phyloP scores from a whole-genome alignment of 2,329 filamentous ascomycete genomes.

The Phaeosphaeriaceae sp. region DNA sequence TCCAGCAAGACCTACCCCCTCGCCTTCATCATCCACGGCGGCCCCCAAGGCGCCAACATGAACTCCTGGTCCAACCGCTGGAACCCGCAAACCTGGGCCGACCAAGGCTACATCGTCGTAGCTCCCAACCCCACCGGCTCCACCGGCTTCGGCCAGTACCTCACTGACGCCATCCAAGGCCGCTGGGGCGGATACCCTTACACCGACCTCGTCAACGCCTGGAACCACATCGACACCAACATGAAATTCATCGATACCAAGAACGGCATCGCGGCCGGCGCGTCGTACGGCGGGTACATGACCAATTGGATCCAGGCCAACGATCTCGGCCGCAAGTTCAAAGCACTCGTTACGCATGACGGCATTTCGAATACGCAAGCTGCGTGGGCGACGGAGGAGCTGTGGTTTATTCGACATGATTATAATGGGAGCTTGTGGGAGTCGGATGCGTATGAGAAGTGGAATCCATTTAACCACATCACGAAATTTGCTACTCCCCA shows the following conservation, averaged over 20 bases:
- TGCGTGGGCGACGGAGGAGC: constrained; percentile 56
- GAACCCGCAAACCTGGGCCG: constrained; percentile 85
- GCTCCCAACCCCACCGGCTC: constrained; percentile 84
- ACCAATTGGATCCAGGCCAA: constrained; percentile 88
- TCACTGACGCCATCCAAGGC: constrained; percentile 76
- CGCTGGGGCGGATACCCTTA: constrained; percentile 91
- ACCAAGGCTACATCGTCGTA: constrained; percentile 85
- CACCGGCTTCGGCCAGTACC: constrained; percentile 80
- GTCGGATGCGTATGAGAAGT: constrained; percentile 57
- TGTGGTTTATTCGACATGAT: constrained; percentile 60
- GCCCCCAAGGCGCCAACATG: constrained; percentile 76
- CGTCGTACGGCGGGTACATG: constrained; percentile 57
- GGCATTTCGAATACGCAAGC: constrained; percentile 71
- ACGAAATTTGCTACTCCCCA: constrained; percentile 84
- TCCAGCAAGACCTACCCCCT: constrained; percentile 77
- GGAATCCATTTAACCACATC: constrained; percentile 64
- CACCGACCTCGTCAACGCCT: constrained; percentile 78
- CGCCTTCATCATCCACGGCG: constrained; percentile 80
- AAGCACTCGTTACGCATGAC: constrained; percentile 86
- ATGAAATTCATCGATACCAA: constrained; percentile 71
- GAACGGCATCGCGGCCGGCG: constrained; percentile 76
- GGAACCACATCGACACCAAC: constrained; percentile 73
- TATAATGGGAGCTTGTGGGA: constrained; percentile 46
- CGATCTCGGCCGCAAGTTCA: constrained; percentile 80
- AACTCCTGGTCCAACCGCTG: constrained; percentile 82